Conservation (phyloP, 2,329 filamentous ascomycete genomes). For the Pseudohalonectria lignicola region DNA sequence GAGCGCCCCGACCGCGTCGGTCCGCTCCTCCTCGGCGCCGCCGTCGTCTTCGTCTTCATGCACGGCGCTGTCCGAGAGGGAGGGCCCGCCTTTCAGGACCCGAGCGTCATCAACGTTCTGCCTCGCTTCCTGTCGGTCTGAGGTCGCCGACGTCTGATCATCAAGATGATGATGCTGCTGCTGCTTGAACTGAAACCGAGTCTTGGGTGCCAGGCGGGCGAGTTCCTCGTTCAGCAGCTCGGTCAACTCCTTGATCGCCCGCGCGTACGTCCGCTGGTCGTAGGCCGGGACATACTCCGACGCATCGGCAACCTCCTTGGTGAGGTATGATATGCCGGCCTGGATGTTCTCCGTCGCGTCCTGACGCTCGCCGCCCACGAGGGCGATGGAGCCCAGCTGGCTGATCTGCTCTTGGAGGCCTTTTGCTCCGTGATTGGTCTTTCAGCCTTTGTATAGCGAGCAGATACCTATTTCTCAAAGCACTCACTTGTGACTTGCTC, state of each 20-base stretch:
- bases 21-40: conserved; percentile 14
- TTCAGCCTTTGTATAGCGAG: too few relatives aligned
- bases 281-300: conserved; percentile 76
- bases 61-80: not conserved
- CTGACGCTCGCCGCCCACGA: conserved; percentile 62
- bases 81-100: conserved; percentile 12
- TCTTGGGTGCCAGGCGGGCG: conserved; percentile 57
- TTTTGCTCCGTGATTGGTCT: too few relatives aligned
- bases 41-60: too few relatives aligned
- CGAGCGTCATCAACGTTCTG: conserved; percentile 30
- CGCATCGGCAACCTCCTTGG: conserved; percentile 76
- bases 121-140: too few relatives aligned
- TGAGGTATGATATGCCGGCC: conserved; percentile 67
- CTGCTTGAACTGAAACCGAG: conserved; percentile 70
- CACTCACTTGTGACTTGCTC: not conserved
- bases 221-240: conserved; percentile 66
- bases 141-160: conserved; percentile 9
- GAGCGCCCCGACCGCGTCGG: conserved; percentile 25
- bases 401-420: conserved; percentile 69
- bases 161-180: conserved; percentile 11
- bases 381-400: conserved; percentile 49
- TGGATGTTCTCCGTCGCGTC: conserved; percentile 75
- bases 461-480: too few relatives aligned
- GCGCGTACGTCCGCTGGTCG: conserved; percentile 73
- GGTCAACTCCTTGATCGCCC: conserved; percentile 71